These are phyloP conservation scores for Diddensiella transvaalensis DNA, from an alignment of 805 yeast genomes.

Conservation along the genomic window DNA sequence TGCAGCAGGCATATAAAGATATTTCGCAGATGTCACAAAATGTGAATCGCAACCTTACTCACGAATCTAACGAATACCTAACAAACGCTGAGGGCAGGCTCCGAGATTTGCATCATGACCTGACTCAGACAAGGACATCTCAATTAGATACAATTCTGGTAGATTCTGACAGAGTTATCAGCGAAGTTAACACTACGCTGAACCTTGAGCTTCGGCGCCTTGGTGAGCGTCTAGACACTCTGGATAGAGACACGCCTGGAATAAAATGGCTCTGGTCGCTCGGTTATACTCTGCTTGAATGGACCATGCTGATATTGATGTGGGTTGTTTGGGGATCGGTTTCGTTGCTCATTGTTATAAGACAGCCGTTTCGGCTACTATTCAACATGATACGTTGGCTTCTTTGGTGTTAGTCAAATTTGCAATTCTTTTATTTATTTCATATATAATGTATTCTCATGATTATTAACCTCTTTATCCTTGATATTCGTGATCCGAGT, in stretches of 20 bases:
- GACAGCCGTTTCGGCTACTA: conserved; percentile 8
- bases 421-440: background rate
- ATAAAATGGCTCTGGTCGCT: conserved; percentile 20
- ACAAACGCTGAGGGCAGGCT: conserved; percentile 14
- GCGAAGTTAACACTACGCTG: conserved; percentile 26
- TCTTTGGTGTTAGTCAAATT: conserved; percentile 22
- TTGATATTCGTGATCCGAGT: background rate
- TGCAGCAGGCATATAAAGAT: conserved; percentile 11
- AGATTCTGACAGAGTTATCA: conserved; percentile 26
- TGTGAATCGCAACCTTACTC: conserved; percentile 10
- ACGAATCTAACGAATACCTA: conserved; percentile 14
- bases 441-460: background rate
- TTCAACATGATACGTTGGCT: conserved; percentile 21
- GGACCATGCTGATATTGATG: conserved; percentile 24
- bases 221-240: conserved; percentile 23
- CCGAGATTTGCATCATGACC: conserved; percentile 18
- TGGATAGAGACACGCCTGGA: conserved; percentile 19
- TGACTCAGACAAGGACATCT: conserved; percentile 19
- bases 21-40: conserved; percentile 14
- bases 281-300: conserved; percentile 24
- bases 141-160: conserved; percentile 22
- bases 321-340: conserved; percentile 29
- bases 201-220: conserved; percentile 24
- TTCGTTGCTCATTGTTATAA: conserved; percentile 12
- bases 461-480: background rate